A percentile compares a stretch with the other conserved stretches of the same genome.
Conservation (phyloP, 345 rosid genomes). For the Eucalyptus viminalis region DNA sequence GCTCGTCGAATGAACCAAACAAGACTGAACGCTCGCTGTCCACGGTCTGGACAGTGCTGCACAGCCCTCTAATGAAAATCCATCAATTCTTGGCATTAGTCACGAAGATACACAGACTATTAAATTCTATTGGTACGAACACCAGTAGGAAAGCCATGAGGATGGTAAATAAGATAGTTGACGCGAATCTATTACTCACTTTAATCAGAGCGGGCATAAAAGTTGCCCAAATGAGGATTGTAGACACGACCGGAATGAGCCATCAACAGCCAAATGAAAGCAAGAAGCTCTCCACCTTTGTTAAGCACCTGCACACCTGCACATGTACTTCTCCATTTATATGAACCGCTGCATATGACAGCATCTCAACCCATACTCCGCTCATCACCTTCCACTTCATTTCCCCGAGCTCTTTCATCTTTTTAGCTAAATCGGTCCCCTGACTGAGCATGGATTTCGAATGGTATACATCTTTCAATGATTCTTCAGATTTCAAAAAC, state of each 20-base stretch:
- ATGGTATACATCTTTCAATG: neutral
- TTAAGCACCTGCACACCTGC: neutral
- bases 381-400: neutral
- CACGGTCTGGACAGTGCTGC: no score
- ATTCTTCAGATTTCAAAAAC: no score
- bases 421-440: neutral
- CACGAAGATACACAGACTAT: neutral
- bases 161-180: neutral
- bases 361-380: neutral
- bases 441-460: neutral
- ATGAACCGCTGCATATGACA: neutral
- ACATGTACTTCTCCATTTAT: neutral
- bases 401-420: accelerated
- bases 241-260: neutral
- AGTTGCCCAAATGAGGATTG: no score
- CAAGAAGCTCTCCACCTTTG: neutral
- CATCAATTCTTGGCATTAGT: neutral
- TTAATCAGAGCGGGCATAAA: no score
- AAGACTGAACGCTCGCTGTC: neutral
- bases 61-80: neutral
- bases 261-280: neutral
- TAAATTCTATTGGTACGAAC: neutral
- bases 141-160: no score
- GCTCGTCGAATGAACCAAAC: neutral
- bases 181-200: accelerated